Base-by-base conservation (phyloP, 495 filamentous ascomycete genomes). In the Venustampulla echinocandica region DNA sequence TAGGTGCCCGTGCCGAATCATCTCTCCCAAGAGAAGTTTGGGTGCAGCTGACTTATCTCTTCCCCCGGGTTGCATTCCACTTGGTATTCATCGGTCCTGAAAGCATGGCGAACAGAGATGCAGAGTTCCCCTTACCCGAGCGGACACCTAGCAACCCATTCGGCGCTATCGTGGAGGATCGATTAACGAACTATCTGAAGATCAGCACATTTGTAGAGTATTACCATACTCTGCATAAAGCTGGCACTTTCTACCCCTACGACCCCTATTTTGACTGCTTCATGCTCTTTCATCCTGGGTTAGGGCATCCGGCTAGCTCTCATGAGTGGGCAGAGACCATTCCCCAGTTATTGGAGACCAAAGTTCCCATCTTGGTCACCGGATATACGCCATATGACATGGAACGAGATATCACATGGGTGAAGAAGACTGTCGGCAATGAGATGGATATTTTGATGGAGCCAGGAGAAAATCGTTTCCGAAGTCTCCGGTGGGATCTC, bases 201-300 rank as follows among this genome's bases (percentile, higher is more conserved):
- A 93, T 99, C 53, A 87, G 79, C 57, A 99, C 92, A 0, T 95
- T 87, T 56, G 90, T 96, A 19, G 93, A 99, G 49, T 96, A 99
- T 66, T 99, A 90, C 70, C 90, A 99, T 62, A 96, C 88, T 1
- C 75, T 99, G 57, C 90, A 97, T 66, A 79, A 90, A 56, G 81
- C 90, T 1, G 77, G 83, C 23, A 71, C 85, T 46, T 99, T 97
- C 69, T 75, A 84, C 19, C 93, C 93, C 0, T 96, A 86, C 64
- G 92, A 99, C 62, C 92, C 92, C 1, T 99, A 99, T 63, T 90
- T 99, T 55, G 92, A 99, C 68, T 86, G 81, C 60, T 89, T 99
- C 56, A 77, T 99, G 58, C 74, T 94, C 42, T 99, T 96, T 71
- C 92, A 99, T 62, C 92, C 92, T 2, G 92, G 92, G 5, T 70